Evolutionary conservation across 2,329 filamentous ascomycete species (phyloP).

Genomic region (Zopfia rhizophila): DNA sequence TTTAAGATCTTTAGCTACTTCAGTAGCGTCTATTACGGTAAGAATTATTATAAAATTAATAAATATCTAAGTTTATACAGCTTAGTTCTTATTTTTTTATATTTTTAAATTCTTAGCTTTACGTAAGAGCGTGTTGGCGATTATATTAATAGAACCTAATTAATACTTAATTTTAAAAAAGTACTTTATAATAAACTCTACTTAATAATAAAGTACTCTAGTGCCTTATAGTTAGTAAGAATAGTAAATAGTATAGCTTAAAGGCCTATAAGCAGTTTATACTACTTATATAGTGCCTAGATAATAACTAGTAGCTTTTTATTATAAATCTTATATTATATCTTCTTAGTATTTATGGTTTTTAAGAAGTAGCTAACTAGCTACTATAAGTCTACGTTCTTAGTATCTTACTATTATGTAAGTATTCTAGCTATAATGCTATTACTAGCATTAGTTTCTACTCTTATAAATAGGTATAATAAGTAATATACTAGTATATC

Average conservation of each 20-base stretch:
- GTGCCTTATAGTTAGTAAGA: conserved; percentile 39
- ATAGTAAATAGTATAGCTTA: conserved; percentile 27
- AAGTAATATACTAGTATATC: conserved; percentile 4
- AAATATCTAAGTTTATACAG: neutral
- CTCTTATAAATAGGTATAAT: conserved; percentile 21
- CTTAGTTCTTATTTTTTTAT: neutral
- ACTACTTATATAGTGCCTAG: conserved; percentile 33
- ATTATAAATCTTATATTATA: conserved; percentile 49
- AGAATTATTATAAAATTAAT: too few species aligned
- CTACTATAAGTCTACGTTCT: conserved; percentile 4
- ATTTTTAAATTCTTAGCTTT: conserved; percentile 1
- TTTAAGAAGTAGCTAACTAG: conserved; percentile 34
- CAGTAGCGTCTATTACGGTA: too few species aligned
- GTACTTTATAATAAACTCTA: neutral
- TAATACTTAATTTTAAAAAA: conserved; percentile 7
- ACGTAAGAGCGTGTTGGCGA: conserved; percentile 1
- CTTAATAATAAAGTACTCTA: conserved; percentile 41
- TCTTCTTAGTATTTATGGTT: conserved; percentile 33
- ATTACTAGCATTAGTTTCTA: conserved; percentile 37
- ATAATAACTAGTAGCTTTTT: conserved; percentile 52
- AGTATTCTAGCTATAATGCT: conserved; percentile 14
- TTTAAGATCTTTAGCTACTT: too few species aligned
- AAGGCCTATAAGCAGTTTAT: conserved; percentile 4
- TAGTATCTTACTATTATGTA: conserved; percentile 17
- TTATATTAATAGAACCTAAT: conserved; percentile 1